Evolutionary conservation across 2,329 filamentous ascomycete genomes (phyloP).

Genomic region (Cucurbitaria berberidis): DNA sequence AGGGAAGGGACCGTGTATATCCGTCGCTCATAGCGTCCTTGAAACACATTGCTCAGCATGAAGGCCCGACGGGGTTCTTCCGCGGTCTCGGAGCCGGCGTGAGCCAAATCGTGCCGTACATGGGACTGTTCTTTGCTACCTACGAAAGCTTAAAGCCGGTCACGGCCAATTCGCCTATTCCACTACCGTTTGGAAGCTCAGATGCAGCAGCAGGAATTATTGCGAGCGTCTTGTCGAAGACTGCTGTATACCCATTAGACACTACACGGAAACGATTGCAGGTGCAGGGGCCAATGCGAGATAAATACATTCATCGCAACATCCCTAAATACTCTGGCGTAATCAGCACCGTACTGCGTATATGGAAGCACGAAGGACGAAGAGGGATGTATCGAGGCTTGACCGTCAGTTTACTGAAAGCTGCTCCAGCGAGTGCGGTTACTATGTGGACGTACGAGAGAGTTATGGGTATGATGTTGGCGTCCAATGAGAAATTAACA

Average conservation of each 20-base stretch:
- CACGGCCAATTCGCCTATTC: constrained; percentile 57
- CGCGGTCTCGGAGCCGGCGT: constrained; percentile 82
- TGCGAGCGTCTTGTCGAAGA: constrained; percentile 84
- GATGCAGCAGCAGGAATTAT: constrained; percentile 83
- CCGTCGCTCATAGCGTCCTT: constrained; percentile 71
- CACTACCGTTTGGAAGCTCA: constrained; percentile 72
- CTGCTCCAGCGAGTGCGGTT: constrained; percentile 88
- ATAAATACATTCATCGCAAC: constrained; percentile 79
- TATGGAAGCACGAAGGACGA: constrained; percentile 74
- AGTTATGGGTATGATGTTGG: constrained; percentile 65
- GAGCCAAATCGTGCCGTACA: constrained; percentile 90
- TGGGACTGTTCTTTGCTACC: constrained; percentile 92
- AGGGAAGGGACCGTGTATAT: constrained; percentile 84
- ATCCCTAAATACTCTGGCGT: constrained; percentile 83
- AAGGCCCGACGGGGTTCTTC: constrained; percentile 84
- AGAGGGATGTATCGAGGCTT: constrained; percentile 87
- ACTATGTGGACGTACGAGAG: constrained; percentile 96
- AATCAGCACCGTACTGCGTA: constrained; percentile 68
- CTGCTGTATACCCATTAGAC: constrained; percentile 89
- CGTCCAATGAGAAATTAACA: constrained; percentile 25
- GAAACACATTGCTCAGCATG: constrained; percentile 72
- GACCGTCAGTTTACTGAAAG: constrained; percentile 87
- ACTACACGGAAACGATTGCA: constrained; percentile 91
- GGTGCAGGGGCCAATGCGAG: constrained; percentile 87
- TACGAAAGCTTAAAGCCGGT: constrained; percentile 74